Evolutionary conservation across 306 rosid species (phyloP).

Genomic region (Fragaria vesca): DNA sequence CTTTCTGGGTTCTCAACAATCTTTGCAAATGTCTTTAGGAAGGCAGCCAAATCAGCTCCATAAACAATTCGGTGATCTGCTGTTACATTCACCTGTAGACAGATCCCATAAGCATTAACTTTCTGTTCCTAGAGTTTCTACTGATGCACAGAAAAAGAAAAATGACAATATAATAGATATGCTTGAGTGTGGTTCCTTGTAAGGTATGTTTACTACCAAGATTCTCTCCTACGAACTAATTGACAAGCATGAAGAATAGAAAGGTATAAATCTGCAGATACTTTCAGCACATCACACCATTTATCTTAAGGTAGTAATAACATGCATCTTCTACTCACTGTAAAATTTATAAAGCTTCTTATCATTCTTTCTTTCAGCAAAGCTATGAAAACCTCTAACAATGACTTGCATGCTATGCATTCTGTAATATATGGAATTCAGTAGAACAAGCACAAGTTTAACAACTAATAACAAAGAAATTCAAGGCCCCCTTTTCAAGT

Average conservation of each 20-base stretch:
- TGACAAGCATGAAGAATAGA: neutral
- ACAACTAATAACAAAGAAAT: neutral
- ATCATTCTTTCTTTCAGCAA: neutral
- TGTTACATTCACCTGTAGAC: conserved; percentile 86
- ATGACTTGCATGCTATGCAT: neutral
- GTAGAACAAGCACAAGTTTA: neutral
- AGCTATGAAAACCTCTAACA: neutral
- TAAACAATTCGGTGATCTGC: conserved; percentile 88
- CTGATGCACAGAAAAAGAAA: neutral
- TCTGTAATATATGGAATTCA: neutral
- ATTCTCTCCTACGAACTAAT: neutral
- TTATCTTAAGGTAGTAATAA: neutral
- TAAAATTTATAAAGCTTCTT: neutral
- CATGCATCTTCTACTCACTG: neutral
- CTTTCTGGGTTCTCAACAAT: conserved; percentile 77
- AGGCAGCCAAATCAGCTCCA: conserved; percentile 92
- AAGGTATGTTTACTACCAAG: neutral
- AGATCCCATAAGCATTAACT: conserved; percentile 14
- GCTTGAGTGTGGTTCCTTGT: neutral
- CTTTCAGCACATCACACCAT: too few relatives aligned
- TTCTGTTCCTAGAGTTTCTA: neutral
- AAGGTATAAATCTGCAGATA: neutral
- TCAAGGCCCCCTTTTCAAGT: neutral
- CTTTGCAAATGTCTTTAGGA: conserved; percentile 79
- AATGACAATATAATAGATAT: neutral